These are phyloP conservation scores for Boletus insuetus DNA, from an alignment of 768 basidiomycete species.

Conservation along the genomic window DNA sequence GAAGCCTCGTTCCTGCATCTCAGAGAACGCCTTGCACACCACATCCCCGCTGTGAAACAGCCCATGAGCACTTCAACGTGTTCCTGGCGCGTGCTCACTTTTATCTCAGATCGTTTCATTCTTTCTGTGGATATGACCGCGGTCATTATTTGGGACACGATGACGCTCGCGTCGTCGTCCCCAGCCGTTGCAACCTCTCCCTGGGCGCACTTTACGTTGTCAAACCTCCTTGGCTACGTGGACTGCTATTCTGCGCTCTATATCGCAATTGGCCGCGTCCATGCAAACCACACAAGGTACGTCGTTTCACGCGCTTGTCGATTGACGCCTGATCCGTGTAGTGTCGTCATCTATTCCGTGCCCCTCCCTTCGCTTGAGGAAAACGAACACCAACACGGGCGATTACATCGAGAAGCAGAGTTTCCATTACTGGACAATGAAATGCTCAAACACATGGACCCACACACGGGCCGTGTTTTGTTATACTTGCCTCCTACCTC, in stretches of 20 bases:
- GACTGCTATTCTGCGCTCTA: constrained; percentile 11
- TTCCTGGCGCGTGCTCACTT: constrained; percentile 12
- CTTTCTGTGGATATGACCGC: constrained; percentile 12
- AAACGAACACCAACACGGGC: not conserved
- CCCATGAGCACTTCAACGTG: not conserved
- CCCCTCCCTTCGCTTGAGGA: not conserved
- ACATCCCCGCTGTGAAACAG: not conserved
- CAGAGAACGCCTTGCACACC: constrained; percentile 1
- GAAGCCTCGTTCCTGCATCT: constrained; percentile 18
- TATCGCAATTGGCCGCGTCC: constrained; percentile 6
- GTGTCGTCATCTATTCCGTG: constrained; percentile 14
- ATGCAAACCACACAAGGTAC: constrained; percentile 9
- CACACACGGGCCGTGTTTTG: constrained; percentile 29
- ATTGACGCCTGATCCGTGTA: not conserved
- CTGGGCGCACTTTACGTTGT: constrained; percentile 12
- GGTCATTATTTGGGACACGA: constrained; percentile 17
- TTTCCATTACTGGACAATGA: constrained; percentile 16
- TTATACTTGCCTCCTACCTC: constrained; percentile 26
- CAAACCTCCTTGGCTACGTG: constrained; percentile 3
- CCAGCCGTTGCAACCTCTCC: not conserved
- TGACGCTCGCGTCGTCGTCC: not conserved
- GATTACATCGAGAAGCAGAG: constrained; percentile 8
- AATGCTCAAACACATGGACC: constrained; percentile 37
- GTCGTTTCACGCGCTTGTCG: not conserved
- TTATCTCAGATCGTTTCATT: constrained; percentile 22